Evolutionary conservation across 257 asterid genomes (phyloP), one percentile per base, ranked within the genome.

Genomic region (Nicotiana tabacum): DNA sequence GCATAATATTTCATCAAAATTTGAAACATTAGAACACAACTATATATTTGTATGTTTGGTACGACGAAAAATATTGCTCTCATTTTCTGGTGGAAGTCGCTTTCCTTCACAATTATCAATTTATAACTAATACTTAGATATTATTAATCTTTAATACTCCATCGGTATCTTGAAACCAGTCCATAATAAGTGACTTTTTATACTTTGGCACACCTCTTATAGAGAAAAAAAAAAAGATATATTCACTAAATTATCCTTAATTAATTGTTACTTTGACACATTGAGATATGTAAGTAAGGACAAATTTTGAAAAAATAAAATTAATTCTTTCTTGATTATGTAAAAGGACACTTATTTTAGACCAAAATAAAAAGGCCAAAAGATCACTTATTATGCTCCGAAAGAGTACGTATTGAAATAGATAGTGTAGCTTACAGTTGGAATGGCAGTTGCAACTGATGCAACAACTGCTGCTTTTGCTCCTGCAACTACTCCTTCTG

Each of bases 401-500:
- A 24, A 0, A 0, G 27, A 24, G 27, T 24, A 24, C 27, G 3
- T 10, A 46, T 39, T 0, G 21, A 21, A n/a, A 77, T 55, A 48
- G 13, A 8, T 9, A 33, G 9, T 37, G 48, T 46, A 35, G 57
- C 86, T 27, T 86, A 93, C 98, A 27, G 99, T 95, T 24, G 99
- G 97, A 83, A 95, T 90, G 21, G 99, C 99, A 58, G 98, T 89
- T 3, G 97, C 97, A 87, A 92, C 85, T 55, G 97, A 62, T 53
- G 99, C 98, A 78, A 90, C 62, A 10, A 84, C 88, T 12, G 98
- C 99, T 57, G 98, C 99, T 87, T 93, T 95, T 17, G 97, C 91
- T 82, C 98, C 99, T 0, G 97, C 97, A 62, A 90, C 81, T 8
- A 83, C 99, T 74, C 98, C 97, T 87, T 95, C 98, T 70, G 6